phyloP scores from a whole-genome alignment of 2,329 filamentous ascomycete genomes.

The Fusarium pseudograminearum region DNA sequence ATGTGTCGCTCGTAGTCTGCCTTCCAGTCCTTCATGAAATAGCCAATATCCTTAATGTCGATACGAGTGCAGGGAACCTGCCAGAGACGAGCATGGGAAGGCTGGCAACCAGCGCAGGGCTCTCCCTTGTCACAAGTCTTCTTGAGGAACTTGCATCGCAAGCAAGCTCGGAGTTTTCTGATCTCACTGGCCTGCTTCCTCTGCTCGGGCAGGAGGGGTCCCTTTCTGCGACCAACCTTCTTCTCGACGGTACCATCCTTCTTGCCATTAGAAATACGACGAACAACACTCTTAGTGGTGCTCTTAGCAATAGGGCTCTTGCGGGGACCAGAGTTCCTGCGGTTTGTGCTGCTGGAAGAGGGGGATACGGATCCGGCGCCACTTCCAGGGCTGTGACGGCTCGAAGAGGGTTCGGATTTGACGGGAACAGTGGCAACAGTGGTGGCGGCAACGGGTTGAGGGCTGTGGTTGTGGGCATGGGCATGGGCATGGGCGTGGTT shows the following conservation, averaged over 20 bases:
- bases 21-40: constrained; percentile 99
- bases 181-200: constrained; percentile 97
- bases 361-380: constrained; percentile 71
- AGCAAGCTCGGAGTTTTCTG: constrained; percentile 90
- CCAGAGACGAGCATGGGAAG: constrained; percentile 94
- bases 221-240: constrained; percentile 90
- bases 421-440: constrained; percentile 77
- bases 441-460: constrained; percentile 72
- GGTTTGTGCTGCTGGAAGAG: constrained; percentile 69
- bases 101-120: constrained; percentile 94
- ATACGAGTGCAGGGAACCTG: constrained; percentile 98
- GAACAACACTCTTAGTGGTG: constrained; percentile 82
- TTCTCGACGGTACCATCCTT: constrained; percentile 85
- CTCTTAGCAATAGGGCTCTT: constrained; percentile 83
- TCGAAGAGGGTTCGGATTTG: constrained; percentile 65
- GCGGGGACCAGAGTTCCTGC: constrained; percentile 76
- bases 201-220: constrained; percentile 91
- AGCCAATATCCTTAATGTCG: constrained; percentile 97
- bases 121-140: constrained; percentile 99
- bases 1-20: constrained; percentile 95
- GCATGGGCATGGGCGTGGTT: constrained; percentile 56
- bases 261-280: constrained; percentile 81
- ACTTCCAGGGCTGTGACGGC: constrained; percentile 71
- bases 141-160: constrained; percentile 98
- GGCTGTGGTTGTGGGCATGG: constrained; percentile 39